Conservation (phyloP, 2,329 filamentous ascomycete species). For the Cordyceps cateniannulata region DNA sequence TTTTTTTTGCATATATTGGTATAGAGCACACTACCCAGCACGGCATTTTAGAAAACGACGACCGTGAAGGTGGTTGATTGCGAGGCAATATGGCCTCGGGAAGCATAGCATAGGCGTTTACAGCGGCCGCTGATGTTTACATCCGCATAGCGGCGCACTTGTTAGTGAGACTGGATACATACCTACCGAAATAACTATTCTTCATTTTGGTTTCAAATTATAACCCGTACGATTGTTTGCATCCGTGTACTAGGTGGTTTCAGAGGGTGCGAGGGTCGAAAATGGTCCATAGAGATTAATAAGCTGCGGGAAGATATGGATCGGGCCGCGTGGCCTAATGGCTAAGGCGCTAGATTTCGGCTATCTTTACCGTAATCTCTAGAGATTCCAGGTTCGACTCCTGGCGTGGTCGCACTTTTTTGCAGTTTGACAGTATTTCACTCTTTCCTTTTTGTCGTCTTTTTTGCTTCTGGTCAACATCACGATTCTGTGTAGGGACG, state of each 20-base stretch:
- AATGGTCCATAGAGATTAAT: neutral
- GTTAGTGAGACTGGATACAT: neutral
- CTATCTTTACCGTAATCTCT: conserved; percentile 22
- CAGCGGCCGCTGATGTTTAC: too few species aligned
- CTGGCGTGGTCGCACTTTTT: conserved; percentile 30
- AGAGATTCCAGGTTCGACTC: conserved; percentile 39
- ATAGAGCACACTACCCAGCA: neutral
- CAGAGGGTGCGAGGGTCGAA: too few species aligned
- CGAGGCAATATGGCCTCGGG: neutral
- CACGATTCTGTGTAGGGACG: too few species aligned
- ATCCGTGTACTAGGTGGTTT: too few species aligned
- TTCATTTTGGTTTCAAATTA: neutral
- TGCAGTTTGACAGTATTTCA: neutral
- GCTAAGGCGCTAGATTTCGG: conserved; percentile 39
- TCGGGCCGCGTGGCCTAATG: conserved; percentile 37
- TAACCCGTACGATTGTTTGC: too few species aligned
- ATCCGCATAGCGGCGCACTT: neutral
- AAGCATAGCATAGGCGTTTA: conserved; percentile 8
- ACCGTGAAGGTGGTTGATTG: neutral
- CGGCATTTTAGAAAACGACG: neutral
- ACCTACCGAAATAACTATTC: neutral
- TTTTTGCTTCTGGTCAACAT: neutral
- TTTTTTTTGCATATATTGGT: neutral
- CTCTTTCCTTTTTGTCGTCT: neutral
- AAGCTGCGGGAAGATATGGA: neutral